Base-by-base conservation (phyloP, 768 basidiomycete species). In the Tricholoma furcatifolium region DNA sequence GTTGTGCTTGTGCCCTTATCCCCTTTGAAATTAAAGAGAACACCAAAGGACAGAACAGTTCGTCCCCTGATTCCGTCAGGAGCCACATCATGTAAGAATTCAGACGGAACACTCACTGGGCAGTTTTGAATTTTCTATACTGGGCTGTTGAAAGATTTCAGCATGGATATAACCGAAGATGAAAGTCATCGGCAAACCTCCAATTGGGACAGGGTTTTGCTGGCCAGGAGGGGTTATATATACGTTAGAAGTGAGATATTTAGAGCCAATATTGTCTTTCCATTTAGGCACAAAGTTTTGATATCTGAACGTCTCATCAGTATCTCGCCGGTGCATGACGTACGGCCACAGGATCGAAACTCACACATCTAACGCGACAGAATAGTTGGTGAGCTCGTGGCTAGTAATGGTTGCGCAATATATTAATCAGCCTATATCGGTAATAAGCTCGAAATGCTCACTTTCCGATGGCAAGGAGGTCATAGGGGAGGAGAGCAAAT, bases 401-500 rank as follows among this genome's bases (percentile, higher is more conserved):
- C 86, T 87, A 27, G 4, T n/a, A n/a, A n/a, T n/a, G n/a, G 27
- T 27, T 7, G 27, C 27, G 7, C 27, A 45, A 45, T 15, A 42
- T 6, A 36, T 35, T 17, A 11, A 30, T 32, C 14, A 15, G 15
- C 17, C 24, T 14, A 15, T n/a, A n/a, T n/a, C n/a, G n/a, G n/a
- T 20, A 24, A 7, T 30, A 30, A 32, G 10, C 15, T 17, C 10
- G 30, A 17, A 47, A 10, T 2, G 65, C 87, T 31, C 61, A 85
- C 82, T 94, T 94, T 62, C 93, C 92, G 46, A 93, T 91, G 1
- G 90, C 73, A 63, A 93, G 79, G 2, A 92, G 62, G 63, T 95
- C 93, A 62, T 92, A 95, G 0, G 87, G 86, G 17, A 95, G 74
- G 50, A 80, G 69, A 17, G 79, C 69, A 58, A 94, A 74, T 66